phyloP scores from a whole-genome alignment of 176 grass and related monocot genomes.

The Aegilops tauschii region DNA sequence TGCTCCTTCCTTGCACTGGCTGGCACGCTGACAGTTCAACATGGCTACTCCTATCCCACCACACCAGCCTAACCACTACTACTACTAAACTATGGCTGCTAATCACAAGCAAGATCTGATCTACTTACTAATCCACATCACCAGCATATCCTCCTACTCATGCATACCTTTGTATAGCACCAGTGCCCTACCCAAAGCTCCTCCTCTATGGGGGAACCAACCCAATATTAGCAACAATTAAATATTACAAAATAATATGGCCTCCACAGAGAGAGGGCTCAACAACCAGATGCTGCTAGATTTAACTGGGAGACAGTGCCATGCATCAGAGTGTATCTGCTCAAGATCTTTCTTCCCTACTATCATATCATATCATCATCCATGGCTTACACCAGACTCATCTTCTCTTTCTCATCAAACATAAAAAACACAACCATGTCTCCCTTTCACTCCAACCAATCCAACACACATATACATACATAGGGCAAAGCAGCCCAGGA shows the following conservation, averaged over 20 bases:
- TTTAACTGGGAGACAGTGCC: neutral
- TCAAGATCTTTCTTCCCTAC: neutral
- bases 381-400: neutral
- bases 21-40: too few relatives aligned
- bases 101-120: too few relatives aligned
- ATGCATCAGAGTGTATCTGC: neutral
- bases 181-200: too few relatives aligned
- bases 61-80: too few relatives aligned
- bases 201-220: neutral
- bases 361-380: neutral
- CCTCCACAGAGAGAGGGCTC: neutral
- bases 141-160: too few relatives aligned
- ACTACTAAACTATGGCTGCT: too few relatives aligned
- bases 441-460: neutral
- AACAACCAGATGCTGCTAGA: neutral
- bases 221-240: neutral
- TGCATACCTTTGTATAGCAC: too few relatives aligned
- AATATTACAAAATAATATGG: neutral
- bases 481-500: neutral
- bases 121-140: too few relatives aligned
- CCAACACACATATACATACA: neutral
- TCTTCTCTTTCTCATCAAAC: neutral
- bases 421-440: neutral
- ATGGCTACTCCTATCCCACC: too few relatives aligned
- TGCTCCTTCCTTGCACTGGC: too few relatives aligned